Percentiles rank a stretch among this genome's conserved stretches.
These are phyloP conservation scores for Silene uniflora DNA, from an alignment of 148 eudicot genomes.

Conservation along the genomic window DNA sequence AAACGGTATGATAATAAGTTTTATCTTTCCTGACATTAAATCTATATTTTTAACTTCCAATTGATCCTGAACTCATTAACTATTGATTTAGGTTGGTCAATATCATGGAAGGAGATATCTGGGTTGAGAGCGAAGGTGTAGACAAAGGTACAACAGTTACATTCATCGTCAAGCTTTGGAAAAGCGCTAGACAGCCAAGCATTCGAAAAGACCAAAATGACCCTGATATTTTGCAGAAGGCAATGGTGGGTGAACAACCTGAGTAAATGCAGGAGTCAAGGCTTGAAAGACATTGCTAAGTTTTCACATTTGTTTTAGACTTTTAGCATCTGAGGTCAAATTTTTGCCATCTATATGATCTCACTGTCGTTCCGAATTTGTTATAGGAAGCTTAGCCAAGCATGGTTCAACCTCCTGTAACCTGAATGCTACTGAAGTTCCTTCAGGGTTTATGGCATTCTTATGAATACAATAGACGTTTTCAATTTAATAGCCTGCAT, in stretches of 20 bases:
- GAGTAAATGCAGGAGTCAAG: background rate
- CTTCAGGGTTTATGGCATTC: background rate
- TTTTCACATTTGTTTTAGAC: background rate
- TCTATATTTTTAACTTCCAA: background rate
- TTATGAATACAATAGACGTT: too few relatives aligned
- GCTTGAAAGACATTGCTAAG: background rate
- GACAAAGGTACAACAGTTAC: slow-evolving; percentile 59
- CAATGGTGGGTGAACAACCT: too few relatives aligned
- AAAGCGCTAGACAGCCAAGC: too few relatives aligned
- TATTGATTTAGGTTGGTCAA: slow-evolving; percentile 12
- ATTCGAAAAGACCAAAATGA: too few relatives aligned
- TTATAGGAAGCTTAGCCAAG: background rate
- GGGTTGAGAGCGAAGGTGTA: slow-evolving; percentile 73
- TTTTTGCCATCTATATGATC: slow-evolving; percentile 1
- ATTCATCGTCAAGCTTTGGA: slow-evolving; percentile 50
- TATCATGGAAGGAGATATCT: slow-evolving; percentile 68
- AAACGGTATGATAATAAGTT: slow-evolving; percentile 39
- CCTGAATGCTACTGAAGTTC: background rate
- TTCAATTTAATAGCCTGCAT: too few relatives aligned
- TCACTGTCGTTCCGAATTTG: background rate
- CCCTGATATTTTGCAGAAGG: background rate
- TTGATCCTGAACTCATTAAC: background rate
- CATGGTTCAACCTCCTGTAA: background rate
- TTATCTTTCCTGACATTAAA: background rate
- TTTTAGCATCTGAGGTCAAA: background rate